Percentiles rank a stretch among this genome's conserved stretches.
Conservation (phyloP, 1,284 basidiomycete species). For the Cutaneotrichosporon cutaneum region DNA sequence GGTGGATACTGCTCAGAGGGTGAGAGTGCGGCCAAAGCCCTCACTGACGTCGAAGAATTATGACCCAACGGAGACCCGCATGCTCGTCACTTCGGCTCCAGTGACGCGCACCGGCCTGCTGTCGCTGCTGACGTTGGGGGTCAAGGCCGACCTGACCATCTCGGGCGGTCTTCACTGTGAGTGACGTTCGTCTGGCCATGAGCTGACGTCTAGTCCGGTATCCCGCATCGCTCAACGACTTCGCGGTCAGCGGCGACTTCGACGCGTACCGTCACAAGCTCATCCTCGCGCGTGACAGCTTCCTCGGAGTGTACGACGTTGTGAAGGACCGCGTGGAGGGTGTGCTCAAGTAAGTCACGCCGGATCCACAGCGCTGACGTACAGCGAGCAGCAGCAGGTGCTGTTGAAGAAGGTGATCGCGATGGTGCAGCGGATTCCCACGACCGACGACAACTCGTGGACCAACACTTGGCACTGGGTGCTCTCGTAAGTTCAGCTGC, state of each 20-base stretch:
- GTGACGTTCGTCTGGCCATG: constrained; percentile 10
- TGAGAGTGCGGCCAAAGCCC: constrained; percentile 44
- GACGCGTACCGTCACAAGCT: constrained; percentile 87
- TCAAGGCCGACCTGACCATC: constrained; percentile 92
- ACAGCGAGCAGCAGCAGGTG: constrained; percentile 74
- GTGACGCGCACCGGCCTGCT: constrained; percentile 92
- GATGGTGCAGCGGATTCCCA: constrained; percentile 62
- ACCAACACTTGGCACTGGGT: constrained; percentile 99
- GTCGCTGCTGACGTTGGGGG: constrained; percentile 79
- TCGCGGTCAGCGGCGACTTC: constrained; percentile 85
- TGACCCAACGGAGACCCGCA: constrained; percentile 87
- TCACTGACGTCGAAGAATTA: constrained; percentile 56
- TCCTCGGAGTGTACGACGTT: constrained; percentile 89
- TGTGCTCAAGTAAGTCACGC: constrained; percentile 68
- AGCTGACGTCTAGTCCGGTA: constrained; percentile 66
- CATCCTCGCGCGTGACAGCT: constrained; percentile 71
- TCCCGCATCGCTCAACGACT: constrained; percentile 94
- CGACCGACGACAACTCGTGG: constrained; percentile 69
- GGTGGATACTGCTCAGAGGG: constrained; percentile 92
- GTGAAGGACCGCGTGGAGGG: constrained; percentile 89
- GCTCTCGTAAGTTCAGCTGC: constrained; percentile 54
- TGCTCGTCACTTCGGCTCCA: constrained; percentile 88
- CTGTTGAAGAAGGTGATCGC: constrained; percentile 85
- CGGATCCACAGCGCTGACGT: constrained; percentile 4
- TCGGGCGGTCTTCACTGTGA: constrained; percentile 86